Percentiles rank a stretch among this genome's conserved stretches.
phyloP scores from a whole-genome alignment of 2,329 filamentous ascomycete genomes.

The Ploettnerulaceae sp. region DNA sequence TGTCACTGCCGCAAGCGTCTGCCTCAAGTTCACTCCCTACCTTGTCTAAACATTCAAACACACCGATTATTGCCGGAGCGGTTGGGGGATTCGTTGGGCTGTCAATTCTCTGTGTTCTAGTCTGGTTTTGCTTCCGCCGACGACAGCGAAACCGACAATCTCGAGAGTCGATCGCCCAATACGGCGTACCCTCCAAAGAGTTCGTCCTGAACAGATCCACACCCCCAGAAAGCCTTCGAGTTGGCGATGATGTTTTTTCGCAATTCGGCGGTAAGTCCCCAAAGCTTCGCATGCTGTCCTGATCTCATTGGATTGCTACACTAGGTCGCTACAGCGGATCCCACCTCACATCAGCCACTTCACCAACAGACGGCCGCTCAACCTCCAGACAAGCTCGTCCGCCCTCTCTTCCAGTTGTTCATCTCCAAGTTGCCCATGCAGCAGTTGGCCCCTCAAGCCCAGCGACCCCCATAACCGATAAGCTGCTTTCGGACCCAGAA shows the following conservation, averaged over 20 bases:
- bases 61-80: conserved; percentile 24
- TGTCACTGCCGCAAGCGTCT: background rate
- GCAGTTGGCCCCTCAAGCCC: background rate
- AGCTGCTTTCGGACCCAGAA: conserved; percentile 15
- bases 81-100: conserved; percentile 16
- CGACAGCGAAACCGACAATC: conserved; percentile 11
- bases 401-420: background rate
- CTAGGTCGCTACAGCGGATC: background rate
- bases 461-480: background rate
- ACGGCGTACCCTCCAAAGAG: conserved; percentile 10
- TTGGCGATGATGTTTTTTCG: conserved; percentile 38
- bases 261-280: conserved; percentile 39
- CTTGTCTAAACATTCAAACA: background rate
- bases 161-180: conserved; percentile 5
- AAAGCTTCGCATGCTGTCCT: background rate
- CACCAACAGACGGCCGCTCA: background rate
- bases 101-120: conserved; percentile 15
- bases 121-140: conserved; percentile 22
- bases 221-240: background rate
- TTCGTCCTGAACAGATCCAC: conserved; percentile 7
- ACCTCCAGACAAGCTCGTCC: background rate
- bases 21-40: background rate
- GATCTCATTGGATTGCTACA: background rate
- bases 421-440: background rate
- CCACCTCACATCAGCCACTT: conserved; percentile 6